Conservation (phyloP, 2,329 filamentous ascomycete genomes). For the Penicillium sp. region DNA sequence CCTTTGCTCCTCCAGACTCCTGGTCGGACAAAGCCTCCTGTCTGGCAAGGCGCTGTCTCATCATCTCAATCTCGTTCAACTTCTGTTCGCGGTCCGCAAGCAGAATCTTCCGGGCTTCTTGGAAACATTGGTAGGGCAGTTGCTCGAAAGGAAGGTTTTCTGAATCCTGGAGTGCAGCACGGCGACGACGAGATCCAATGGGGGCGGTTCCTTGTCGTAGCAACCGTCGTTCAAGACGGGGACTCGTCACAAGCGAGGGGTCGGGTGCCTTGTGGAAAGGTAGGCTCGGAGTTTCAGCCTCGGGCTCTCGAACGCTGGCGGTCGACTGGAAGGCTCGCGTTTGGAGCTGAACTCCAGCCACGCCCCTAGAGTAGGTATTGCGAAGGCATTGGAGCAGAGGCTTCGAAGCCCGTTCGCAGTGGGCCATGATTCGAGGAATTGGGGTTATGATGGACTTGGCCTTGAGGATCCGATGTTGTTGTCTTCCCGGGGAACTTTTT, state of each 20-base stretch:
- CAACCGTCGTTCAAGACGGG: conserved; percentile 64
- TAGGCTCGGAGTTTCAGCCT: conserved; percentile 39
- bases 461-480: conserved; percentile 23
- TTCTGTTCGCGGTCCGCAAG: conserved; percentile 78
- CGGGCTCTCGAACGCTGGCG: conserved; percentile 44
- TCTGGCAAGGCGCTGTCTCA: conserved; percentile 66
- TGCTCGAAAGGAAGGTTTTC: conserved; percentile 81
- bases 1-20: conserved; percentile 60
- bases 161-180: conserved; percentile 66
- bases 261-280: conserved; percentile 51
- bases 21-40: conserved; percentile 60
- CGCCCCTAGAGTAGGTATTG: conserved; percentile 33
- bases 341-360: conserved; percentile 36
- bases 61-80: conserved; percentile 66
- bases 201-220: conserved; percentile 67
- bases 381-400: conserved; percentile 44
- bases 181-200: conserved; percentile 79
- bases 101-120: conserved; percentile 85
- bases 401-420: conserved; percentile 44
- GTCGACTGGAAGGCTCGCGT: conserved; percentile 52
- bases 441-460: conserved; percentile 11
- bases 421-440: conserved; percentile 34
- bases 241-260: conserved; percentile 65
- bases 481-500: conserved; percentile 39
- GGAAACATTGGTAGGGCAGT: conserved; percentile 95